A percentile compares a stretch with the other conserved stretches of the same genome.
These are phyloP conservation scores for Mucor saturninus DNA, from an alignment of 371 early-diverging fungal genomes.

Conservation along the genomic window DNA sequence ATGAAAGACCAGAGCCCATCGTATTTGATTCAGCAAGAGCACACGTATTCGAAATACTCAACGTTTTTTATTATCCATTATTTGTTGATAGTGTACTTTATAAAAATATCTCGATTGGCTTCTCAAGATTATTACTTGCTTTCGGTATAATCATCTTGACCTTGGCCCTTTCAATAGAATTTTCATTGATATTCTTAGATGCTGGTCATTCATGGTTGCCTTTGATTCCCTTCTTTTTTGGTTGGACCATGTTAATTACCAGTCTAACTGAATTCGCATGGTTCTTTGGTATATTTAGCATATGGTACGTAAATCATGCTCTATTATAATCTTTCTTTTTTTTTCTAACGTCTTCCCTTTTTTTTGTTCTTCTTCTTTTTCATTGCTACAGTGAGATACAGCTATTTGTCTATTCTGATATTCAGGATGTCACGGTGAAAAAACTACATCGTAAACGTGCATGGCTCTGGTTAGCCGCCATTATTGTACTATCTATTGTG, in stretches of 20 bases:
- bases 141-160: conserved; percentile 39
- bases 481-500: conserved; percentile 35
- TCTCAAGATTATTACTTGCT: conserved; percentile 27
- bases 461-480: conserved; percentile 34
- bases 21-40: conserved; percentile 53
- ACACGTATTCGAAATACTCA: conserved; percentile 53
- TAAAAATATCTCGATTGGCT: conserved; percentile 34
- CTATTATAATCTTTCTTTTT: neutral
- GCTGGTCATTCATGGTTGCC: conserved; percentile 37
- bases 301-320: conserved; percentile 30
- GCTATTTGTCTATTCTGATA: conserved; percentile 38
- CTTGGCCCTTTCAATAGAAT: conserved; percentile 42
- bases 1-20: conserved; percentile 51
- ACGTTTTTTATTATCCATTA: conserved; percentile 53
- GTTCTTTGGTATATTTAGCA: conserved; percentile 45
- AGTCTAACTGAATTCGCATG: conserved; percentile 51
- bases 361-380: too few relatives aligned
- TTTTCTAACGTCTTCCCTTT: neutral
- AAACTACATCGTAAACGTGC: conserved; percentile 45
- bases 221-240: conserved; percentile 45
- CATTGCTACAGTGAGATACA: conserved; percentile 36
- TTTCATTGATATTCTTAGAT: conserved; percentile 46
- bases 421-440: conserved; percentile 48
- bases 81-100: conserved; percentile 49
- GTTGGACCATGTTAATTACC: conserved; percentile 42